These are phyloP conservation scores for Talinum fruticosum DNA, from an alignment of 148 eudicot species.

Conservation along the genomic window DNA sequence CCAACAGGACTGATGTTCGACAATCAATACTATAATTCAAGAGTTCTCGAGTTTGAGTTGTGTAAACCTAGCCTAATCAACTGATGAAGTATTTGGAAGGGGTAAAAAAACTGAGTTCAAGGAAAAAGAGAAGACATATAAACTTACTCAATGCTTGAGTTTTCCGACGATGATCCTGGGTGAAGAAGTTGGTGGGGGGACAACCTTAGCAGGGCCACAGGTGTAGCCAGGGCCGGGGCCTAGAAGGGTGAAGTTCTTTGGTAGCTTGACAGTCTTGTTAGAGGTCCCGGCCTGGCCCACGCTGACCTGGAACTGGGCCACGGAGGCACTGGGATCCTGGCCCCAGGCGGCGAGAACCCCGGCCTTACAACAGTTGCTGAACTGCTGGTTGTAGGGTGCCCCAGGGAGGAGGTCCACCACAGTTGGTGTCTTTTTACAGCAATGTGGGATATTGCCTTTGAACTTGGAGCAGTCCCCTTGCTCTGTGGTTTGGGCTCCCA, in stretches of 20 bases:
- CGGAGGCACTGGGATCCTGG: slow-evolving; percentile 59
- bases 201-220: slow-evolving; percentile 94
- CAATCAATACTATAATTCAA: background rate
- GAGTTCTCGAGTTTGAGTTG: no score
- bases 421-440: slow-evolving; percentile 74
- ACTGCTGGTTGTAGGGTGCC: slow-evolving; percentile 80
- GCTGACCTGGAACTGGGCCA: slow-evolving; percentile 73
- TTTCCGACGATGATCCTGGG: slow-evolving; percentile 59
- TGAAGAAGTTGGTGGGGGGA: slow-evolving; percentile 65
- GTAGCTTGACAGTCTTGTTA: slow-evolving; percentile 69
- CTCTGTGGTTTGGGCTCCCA: slow-evolving; percentile 79
- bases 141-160: slow-evolving; percentile 77
- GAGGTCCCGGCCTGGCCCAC: slow-evolving; percentile 82
- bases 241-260: slow-evolving; percentile 73
- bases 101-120: background rate
- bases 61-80: no score
- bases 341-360: slow-evolving; percentile 78
- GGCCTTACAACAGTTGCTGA: slow-evolving; percentile 74
- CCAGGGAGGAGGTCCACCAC: slow-evolving; percentile 78
- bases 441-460: slow-evolving; percentile 74
- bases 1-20: no score
- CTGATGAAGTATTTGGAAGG: no score
- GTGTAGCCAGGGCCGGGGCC: slow-evolving; percentile 95
- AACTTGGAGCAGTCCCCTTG: slow-evolving; percentile 96
- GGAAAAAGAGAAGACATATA: background rate